Conservation (phyloP, 2,329 filamentous ascomycete species). For the Aspergillus texensis region DNA sequence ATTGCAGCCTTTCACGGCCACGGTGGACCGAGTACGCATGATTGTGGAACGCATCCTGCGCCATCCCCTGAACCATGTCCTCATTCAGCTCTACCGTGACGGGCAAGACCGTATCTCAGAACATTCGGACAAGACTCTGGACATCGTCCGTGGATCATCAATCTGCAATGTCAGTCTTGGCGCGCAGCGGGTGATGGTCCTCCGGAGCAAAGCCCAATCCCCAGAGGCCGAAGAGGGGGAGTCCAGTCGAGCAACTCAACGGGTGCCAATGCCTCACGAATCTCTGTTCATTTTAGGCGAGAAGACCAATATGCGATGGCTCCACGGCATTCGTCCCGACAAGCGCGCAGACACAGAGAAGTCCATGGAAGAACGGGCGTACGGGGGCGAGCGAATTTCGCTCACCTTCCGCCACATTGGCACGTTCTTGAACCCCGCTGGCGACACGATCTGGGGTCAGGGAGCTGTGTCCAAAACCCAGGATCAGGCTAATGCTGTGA, state of each 20-base stretch:
- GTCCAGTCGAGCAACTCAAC: conserved; percentile 61
- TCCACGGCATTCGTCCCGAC: conserved; percentile 90
- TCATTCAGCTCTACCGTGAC: conserved; percentile 91
- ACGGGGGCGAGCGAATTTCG: conserved; percentile 77
- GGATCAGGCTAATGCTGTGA: conserved; percentile 61
- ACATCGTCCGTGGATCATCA: conserved; percentile 77
- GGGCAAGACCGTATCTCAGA: conserved; percentile 92
- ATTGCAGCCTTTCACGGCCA: conserved; percentile 72
- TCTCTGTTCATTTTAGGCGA: conserved; percentile 83
- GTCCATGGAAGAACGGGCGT: conserved; percentile 69
- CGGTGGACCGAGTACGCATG: conserved; percentile 68
- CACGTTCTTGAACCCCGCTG: conserved; percentile 73
- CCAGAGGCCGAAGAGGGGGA: conserved; percentile 33
- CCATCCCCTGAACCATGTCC: conserved; percentile 83
- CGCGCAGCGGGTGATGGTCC: conserved; percentile 83
- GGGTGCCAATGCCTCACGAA: conserved; percentile 80
- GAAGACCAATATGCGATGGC: conserved; percentile 79
- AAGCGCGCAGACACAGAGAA: conserved; percentile 73
- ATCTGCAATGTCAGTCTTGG: conserved; percentile 96
- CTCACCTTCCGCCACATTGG: conserved; percentile 89
- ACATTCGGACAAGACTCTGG: conserved; percentile 94
- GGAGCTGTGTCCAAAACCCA: conserved; percentile 73
- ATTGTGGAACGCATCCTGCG: conserved; percentile 72
- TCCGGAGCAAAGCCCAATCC: conserved; percentile 69
- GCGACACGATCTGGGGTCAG: conserved; percentile 82